Evolutionary conservation across 176 grass and related monocot genomes (phyloP).

Genomic region (Themeda triandra): DNA sequence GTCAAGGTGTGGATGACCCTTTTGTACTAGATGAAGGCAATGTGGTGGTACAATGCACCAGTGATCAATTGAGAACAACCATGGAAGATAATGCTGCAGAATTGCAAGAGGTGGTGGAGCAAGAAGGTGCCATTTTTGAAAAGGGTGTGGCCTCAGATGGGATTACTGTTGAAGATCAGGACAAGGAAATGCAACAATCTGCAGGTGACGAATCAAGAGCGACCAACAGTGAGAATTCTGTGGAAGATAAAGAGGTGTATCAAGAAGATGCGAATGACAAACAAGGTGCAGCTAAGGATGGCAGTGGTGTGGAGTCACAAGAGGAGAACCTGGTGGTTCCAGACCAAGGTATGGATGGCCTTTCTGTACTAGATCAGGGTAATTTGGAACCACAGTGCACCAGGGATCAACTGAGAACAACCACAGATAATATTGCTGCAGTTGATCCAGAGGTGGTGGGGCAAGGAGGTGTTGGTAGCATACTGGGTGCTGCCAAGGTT

Average conservation of each 20-base stretch:
- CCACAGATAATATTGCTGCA: neutral
- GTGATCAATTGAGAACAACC: neutral
- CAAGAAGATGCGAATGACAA: neutral
- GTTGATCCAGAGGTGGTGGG: neutral
- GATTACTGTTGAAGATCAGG: constrained; percentile 14
- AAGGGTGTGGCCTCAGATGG: neutral
- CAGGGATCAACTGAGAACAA: constrained; percentile 2
- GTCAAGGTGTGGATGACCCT: neutral
- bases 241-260: neutral
- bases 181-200: neutral
- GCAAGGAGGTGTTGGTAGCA: neutral
- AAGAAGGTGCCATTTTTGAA: neutral
- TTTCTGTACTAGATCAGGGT: neutral
- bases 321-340: neutral
- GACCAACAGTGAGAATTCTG: neutral
- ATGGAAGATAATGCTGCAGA: neutral
- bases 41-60: neutral
- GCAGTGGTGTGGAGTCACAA: neutral
- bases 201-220: neutral
- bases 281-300: neutral
- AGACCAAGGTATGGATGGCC: neutral
- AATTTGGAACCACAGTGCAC: neutral
- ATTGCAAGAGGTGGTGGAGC: neutral
- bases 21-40: neutral
- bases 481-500: neutral